A percentile compares a stretch with the other conserved stretches of the same genome.
These are phyloP conservation scores for Penicillium paneum DNA, from an alignment of 2,329 filamentous ascomycete species.

Conservation along the genomic window DNA sequence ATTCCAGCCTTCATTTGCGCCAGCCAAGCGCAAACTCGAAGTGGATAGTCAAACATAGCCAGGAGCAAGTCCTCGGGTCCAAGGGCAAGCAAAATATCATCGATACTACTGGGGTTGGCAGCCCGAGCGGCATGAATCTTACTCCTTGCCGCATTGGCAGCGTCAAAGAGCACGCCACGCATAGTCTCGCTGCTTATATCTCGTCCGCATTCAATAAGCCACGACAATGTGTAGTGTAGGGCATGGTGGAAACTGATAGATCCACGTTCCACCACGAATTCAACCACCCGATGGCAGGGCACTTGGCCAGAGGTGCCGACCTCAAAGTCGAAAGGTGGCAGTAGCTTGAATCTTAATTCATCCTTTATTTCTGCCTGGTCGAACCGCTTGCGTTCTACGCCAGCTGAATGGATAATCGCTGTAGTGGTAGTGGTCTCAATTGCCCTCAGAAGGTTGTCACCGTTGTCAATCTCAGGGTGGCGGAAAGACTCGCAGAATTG, in stretches of 20 bases:
- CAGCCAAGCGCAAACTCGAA: conserved; percentile 92
- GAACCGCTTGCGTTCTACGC: conserved; percentile 82
- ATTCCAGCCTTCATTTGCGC: conserved; percentile 97
- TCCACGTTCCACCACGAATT: conserved; percentile 83
- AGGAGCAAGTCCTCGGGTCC: conserved; percentile 75
- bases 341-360: conserved; percentile 74
- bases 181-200: conserved; percentile 67
- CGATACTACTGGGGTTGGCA: conserved; percentile 53
- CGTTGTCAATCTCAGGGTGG: conserved; percentile 62
- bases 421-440: conserved; percentile 66
- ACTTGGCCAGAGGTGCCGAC: conserved; percentile 41
- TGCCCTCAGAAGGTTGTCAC: conserved; percentile 67
- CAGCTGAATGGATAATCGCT: conserved; percentile 84
- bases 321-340: conserved; percentile 79
- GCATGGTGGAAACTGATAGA: conserved; percentile 97
- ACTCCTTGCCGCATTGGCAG: conserved; percentile 50
- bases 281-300: conserved; percentile 66
- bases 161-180: conserved; percentile 67
- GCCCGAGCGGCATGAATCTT: conserved; percentile 61
- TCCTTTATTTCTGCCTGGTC: conserved; percentile 83
- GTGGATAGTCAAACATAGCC: conserved; percentile 85
- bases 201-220: conserved; percentile 88
- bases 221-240: conserved; percentile 92
- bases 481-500: conserved; percentile 86
- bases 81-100: conserved; percentile 47